phyloP scores from a whole-genome alignment of 23 red algal species.

The Gracilaria domingensis region DNA sequence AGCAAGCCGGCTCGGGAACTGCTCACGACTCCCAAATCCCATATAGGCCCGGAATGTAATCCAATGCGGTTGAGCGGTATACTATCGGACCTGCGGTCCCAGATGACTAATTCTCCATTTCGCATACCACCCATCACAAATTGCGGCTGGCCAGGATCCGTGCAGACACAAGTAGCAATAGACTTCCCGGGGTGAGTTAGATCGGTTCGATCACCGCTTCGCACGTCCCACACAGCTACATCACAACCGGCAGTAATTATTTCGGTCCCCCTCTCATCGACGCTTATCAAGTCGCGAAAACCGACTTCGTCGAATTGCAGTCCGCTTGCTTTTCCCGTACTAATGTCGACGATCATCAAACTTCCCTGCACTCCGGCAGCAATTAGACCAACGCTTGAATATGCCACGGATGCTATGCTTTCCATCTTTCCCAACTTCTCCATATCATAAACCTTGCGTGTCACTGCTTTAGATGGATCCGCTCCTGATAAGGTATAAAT shows the following conservation, averaged over 20 bases:
- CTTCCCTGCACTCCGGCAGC: slow-evolving; percentile 60
- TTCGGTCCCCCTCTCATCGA: slow-evolving; percentile 58
- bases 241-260: slow-evolving; percentile 60
- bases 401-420: slow-evolving; percentile 36
- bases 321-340: slow-evolving; percentile 8
- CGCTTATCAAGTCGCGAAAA: slow-evolving; percentile 47
- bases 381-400: slow-evolving; percentile 17
- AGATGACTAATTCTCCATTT: slow-evolving; percentile 56
- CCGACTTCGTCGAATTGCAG: slow-evolving; percentile 54
- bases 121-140: slow-evolving; percentile 68
- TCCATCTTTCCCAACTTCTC: slow-evolving; percentile 28
- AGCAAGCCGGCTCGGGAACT: slow-evolving; percentile 51
- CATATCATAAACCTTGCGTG: slow-evolving; percentile 39
- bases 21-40: slow-evolving; percentile 65
- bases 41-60: slow-evolving; percentile 55
- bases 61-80: slow-evolving; percentile 59
- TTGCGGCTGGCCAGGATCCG: slow-evolving; percentile 56
- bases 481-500: background rate
- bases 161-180: slow-evolving; percentile 41
- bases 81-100: slow-evolving; percentile 53
- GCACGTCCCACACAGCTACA: slow-evolving; percentile 63
- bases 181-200: slow-evolving; percentile 21
- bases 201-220: slow-evolving; percentile 40
- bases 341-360: slow-evolving; percentile 43
- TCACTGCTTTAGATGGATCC: background rate